Evolutionary conservation across 805 yeast species (phyloP).

Genomic region (Hanseniaspora lachancei): DNA sequence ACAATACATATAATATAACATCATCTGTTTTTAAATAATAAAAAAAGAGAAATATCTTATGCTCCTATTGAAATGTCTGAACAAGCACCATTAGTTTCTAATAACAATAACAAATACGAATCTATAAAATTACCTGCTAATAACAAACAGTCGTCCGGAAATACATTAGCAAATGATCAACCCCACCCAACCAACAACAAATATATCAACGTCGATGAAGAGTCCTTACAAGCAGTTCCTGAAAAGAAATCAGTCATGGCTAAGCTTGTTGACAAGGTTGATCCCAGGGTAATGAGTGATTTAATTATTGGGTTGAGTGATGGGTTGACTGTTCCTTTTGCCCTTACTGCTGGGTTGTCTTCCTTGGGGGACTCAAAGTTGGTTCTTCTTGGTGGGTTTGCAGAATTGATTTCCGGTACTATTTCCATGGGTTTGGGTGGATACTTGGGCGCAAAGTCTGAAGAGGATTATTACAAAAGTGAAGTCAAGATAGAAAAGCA

Average conservation of each 20-base stretch:
- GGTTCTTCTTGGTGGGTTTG: conserved; percentile 95
- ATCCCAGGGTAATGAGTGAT: conserved; percentile 90
- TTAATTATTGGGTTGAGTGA: conserved; percentile 86
- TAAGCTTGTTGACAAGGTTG: conserved; percentile 41
- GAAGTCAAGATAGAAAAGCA: conserved; percentile 62
- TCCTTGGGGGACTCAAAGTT: conserved; percentile 78
- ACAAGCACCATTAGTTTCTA: not conserved
- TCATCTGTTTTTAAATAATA: no score
- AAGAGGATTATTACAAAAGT: conserved; percentile 57
- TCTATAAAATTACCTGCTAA: conserved; percentile 2
- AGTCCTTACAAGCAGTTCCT: conserved; percentile 2
- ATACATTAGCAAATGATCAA: not conserved
- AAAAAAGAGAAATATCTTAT: not conserved
- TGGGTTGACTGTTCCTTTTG: conserved; percentile 97
- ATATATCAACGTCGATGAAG: conserved; percentile 1
- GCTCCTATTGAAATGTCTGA: not conserved
- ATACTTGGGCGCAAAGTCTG: conserved; percentile 84
- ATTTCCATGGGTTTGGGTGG: conserved; percentile 98
- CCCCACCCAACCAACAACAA: not conserved
- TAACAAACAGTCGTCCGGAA: not conserved
- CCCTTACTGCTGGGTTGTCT: conserved; percentile 89
- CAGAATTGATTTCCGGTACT: conserved; percentile 93
- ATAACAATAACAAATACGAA: conserved; percentile 3
- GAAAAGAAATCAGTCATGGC: not conserved
- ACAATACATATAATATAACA: not conserved